These are phyloP conservation scores for Neurospora discreta DNA, from an alignment of 495 filamentous ascomycete genomes.

Conservation along the genomic window DNA sequence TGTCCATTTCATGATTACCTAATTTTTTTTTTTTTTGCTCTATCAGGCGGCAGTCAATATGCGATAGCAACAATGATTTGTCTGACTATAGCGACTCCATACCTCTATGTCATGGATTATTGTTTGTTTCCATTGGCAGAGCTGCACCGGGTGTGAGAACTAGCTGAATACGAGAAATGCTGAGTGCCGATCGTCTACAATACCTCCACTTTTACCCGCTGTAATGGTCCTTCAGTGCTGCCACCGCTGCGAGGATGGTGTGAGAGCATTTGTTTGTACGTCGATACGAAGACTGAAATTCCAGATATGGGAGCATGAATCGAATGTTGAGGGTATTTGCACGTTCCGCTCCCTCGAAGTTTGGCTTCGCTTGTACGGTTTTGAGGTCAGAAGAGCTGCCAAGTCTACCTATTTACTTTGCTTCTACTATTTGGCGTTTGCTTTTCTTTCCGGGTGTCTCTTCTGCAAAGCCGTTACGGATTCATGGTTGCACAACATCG, in stretches of 20 bases:
- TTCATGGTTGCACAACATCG: neutral
- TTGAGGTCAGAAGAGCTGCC: neutral
- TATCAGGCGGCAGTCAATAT: neutral
- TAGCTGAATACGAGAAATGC: conserved; percentile 3
- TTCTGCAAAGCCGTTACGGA: neutral
- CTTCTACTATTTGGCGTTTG: neutral
- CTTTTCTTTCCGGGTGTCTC: neutral
- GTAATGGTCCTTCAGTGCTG: neutral
- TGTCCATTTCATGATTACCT: neutral
- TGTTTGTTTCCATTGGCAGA: neutral
- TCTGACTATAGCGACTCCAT: neutral
- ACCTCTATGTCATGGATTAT: neutral
- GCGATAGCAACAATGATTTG: neutral
- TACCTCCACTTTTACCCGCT: neutral
- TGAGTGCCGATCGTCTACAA: conserved; percentile 1
- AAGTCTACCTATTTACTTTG: neutral
- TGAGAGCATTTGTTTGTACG: neutral
- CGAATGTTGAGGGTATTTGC: neutral
- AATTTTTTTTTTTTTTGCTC: neutral
- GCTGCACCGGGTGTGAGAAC: neutral
- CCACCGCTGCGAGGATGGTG: neutral
- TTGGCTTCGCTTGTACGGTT: neutral
- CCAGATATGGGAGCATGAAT: neutral
- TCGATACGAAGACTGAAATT: neutral
- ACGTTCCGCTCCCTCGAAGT: neutral